phyloP scores from a whole-genome alignment of 805 yeast species.

The Scheffersomyces coipomensis region DNA sequence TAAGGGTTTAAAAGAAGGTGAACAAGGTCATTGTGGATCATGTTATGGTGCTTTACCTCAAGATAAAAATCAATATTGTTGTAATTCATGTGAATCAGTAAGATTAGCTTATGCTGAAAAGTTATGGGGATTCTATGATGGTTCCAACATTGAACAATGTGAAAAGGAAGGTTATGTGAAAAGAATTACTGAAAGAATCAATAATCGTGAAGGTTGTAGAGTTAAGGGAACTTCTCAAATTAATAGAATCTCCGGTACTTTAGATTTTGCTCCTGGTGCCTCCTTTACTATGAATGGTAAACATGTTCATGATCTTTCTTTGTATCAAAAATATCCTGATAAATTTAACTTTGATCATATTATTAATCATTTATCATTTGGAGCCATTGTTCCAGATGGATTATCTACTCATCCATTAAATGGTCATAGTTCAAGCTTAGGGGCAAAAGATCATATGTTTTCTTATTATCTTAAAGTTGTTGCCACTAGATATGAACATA shows the following conservation, averaged over 20 bases:
- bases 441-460: conserved; percentile 59
- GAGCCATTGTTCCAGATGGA: conserved; percentile 37
- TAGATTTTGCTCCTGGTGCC: conserved; percentile 96
- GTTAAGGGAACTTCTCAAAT: conserved; percentile 75
- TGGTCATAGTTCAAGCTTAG: conserved; percentile 38
- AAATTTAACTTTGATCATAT: conserved; percentile 74
- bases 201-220: conserved; percentile 77
- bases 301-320: conserved; percentile 84
- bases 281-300: conserved; percentile 56
- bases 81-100: conserved; percentile 84
- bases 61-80: conserved; percentile 55
- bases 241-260: conserved; percentile 83
- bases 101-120: conserved; percentile 71
- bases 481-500: conserved; percentile 77
- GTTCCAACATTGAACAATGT: conserved; percentile 84
- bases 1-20: conserved; percentile 28
- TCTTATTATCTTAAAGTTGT: conserved; percentile 88
- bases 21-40: conserved; percentile 68
- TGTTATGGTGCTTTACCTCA: conserved; percentile 86
- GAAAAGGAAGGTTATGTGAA: conserved; percentile 82
- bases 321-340: conserved; percentile 54
- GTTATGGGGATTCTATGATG: conserved; percentile 91
- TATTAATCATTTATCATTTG: conserved; percentile 82
- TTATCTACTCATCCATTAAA: conserved; percentile 68
- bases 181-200: conserved; percentile 53